phyloP scores from a whole-genome alignment of 2,329 filamentous ascomycete species.

The Purpureocillium takamizusanense region DNA sequence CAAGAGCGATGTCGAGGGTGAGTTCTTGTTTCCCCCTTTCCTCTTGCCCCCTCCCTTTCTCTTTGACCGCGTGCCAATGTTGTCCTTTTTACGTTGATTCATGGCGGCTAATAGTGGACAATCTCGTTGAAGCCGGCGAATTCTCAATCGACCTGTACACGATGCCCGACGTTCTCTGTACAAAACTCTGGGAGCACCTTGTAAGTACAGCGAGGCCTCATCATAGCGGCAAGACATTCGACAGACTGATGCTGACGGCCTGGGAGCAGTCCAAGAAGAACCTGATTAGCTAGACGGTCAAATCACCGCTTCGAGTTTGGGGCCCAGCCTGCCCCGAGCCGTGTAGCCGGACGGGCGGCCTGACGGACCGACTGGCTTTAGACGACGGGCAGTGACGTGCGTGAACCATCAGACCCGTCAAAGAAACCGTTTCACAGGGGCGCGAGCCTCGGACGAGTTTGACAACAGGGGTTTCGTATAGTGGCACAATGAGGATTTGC shows the following conservation, averaged over 20 bases:
- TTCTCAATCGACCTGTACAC: conserved; percentile 98
- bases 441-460: too few relatives aligned
- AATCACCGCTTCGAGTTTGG: not conserved
- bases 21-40: conserved; percentile 19
- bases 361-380: too few relatives aligned
- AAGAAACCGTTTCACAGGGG: too few relatives aligned
- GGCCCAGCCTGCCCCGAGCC: not conserved
- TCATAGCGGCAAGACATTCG: not conserved
- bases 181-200: conserved; percentile 89
- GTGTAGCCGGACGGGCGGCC: too few relatives aligned
- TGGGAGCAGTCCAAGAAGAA: conserved; percentile 29
- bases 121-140: conserved; percentile 62
- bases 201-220: conserved; percentile 24
- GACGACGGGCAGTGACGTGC: too few relatives aligned
- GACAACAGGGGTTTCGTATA: too few relatives aligned
- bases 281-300: conserved; percentile 21
- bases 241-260: not conserved
- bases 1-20: conserved; percentile 93
- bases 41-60: conserved; percentile 11
- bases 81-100: conserved; percentile 20
- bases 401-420: too few relatives aligned
- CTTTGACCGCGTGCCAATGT: not conserved
- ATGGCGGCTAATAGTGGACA: conserved; percentile 22
- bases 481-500: too few relatives aligned
- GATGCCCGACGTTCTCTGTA: conserved; percentile 80